Evolutionary conservation across 2,329 filamentous ascomycete genomes (phyloP).

Genomic region (Aspergillus nomiae): DNA sequence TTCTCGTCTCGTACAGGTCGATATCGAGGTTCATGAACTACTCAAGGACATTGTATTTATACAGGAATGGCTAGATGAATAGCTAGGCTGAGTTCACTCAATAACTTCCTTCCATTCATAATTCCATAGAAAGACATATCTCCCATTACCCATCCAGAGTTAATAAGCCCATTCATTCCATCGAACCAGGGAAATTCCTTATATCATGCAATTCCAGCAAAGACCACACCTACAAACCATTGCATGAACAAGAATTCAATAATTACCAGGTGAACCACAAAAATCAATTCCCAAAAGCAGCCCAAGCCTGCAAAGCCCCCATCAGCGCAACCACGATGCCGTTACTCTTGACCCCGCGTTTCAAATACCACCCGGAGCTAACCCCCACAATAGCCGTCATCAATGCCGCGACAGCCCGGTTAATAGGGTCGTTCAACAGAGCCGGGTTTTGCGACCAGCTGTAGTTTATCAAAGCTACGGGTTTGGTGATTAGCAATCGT

Average conservation of each 20-base stretch:
- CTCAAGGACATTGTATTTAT: not conserved
- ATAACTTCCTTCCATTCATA: not conserved
- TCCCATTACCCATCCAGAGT: not conserved
- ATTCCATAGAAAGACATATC: not conserved
- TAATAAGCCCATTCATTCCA: conserved; percentile 12
- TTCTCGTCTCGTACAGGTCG: not conserved
- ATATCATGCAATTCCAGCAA: too few species aligned
- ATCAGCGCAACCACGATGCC: conserved; percentile 20
- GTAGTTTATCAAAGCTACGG: conserved; percentile 20
- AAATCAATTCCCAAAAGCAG: conserved; percentile 12
- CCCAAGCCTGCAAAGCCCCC: conserved; percentile 23
- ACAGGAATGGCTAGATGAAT: not conserved
- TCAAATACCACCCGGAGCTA: conserved; percentile 29
- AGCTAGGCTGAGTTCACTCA: not conserved
- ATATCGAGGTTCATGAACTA: not conserved
- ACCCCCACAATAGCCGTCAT: conserved; percentile 23
- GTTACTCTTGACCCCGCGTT: conserved; percentile 21
- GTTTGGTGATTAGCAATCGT: not conserved
- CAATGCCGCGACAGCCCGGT: conserved; percentile 22
- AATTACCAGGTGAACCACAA: not conserved
- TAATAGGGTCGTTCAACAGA: conserved; percentile 14
- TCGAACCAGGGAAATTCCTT: too few species aligned
- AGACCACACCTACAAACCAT: too few species aligned
- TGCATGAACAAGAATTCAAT: not conserved
- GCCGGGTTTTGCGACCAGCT: conserved; percentile 20